These are phyloP conservation scores for Geotrichum aggregatum DNA, from an alignment of 1,139 yeast species.

Conservation along the genomic window DNA sequence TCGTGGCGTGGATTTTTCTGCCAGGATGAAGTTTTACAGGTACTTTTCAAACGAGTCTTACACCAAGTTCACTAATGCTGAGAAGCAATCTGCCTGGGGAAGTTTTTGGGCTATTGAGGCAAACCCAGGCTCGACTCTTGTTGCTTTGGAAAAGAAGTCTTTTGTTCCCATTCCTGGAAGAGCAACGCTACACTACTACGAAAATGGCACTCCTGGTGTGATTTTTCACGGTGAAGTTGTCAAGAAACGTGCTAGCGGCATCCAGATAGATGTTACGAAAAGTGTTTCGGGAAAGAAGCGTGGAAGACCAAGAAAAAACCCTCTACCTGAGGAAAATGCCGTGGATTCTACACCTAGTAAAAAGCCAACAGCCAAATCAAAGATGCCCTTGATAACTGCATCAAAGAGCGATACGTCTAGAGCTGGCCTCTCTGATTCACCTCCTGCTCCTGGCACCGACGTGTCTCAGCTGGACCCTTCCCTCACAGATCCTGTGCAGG, in stretches of 20 bases:
- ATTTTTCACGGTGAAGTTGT: slow-evolving; percentile 25
- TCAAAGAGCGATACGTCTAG: background rate
- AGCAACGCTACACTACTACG: slow-evolving; percentile 24
- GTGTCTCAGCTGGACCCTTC: no score
- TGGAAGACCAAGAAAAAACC: slow-evolving; percentile 34
- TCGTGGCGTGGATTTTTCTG: slow-evolving; percentile 66
- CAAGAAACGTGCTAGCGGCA: slow-evolving; percentile 7
- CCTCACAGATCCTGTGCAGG: no score
- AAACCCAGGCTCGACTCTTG: slow-evolving; percentile 15
- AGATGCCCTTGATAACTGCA: background rate
- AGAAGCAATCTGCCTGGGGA: slow-evolving; percentile 35
- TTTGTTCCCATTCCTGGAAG: slow-evolving; percentile 30
- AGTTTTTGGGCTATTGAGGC: slow-evolving; percentile 24
- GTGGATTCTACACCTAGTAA: slow-evolving; percentile 3
- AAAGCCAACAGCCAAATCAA: background rate
- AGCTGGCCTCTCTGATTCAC: no score
- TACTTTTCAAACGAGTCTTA: slow-evolving; percentile 52
- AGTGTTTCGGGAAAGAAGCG: slow-evolving; percentile 26
- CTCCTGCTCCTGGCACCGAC: no score
- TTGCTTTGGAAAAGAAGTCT: slow-evolving; percentile 27
- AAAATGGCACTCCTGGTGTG: slow-evolving; percentile 23
- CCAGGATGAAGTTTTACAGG: slow-evolving; percentile 68
- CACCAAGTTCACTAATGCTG: slow-evolving; percentile 32
- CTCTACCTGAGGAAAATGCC: background rate
- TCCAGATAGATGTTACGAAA: background rate